phyloP scores from a whole-genome alignment of 2,329 filamentous ascomycete species.

The Aspergillus latus region DNA sequence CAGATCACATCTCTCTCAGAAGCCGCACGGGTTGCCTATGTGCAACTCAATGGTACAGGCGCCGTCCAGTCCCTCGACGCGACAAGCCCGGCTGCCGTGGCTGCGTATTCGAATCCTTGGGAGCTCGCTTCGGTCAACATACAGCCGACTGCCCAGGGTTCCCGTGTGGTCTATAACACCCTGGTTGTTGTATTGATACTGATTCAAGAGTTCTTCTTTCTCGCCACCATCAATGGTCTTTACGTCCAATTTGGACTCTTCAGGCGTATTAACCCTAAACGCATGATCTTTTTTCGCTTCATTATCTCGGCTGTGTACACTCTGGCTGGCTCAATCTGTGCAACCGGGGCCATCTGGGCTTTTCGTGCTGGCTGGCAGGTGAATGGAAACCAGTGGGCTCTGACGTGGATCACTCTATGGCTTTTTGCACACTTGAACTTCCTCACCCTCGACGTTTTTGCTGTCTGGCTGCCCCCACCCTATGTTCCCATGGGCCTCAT shows the following conservation, averaged over 20 bases:
- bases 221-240: constrained; percentile 49
- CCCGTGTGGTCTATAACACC: constrained; percentile 48
- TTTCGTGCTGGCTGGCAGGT: constrained; percentile 45
- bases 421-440: constrained; percentile 49
- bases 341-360: constrained; percentile 46
- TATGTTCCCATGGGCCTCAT: constrained; percentile 49
- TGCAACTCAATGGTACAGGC: constrained; percentile 32
- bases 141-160: constrained; percentile 44
- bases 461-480: constrained; percentile 40
- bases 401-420: constrained; percentile 49
- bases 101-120: constrained; percentile 43
- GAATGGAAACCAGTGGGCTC: constrained; percentile 41
- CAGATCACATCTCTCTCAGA: constrained; percentile 38
- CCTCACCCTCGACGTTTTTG: constrained; percentile 46
- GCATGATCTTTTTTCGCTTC: constrained; percentile 37
- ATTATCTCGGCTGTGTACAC: constrained; percentile 40
- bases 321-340: constrained; percentile 43
- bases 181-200: constrained; percentile 48
- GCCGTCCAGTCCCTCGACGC: constrained; percentile 23
- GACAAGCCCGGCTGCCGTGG: constrained; percentile 33
- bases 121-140: constrained; percentile 37
- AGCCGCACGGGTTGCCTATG: constrained; percentile 37
- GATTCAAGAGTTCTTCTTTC: constrained; percentile 52
- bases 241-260: constrained; percentile 41
- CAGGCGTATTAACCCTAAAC: constrained; percentile 27